Evolutionary conservation across 2,329 filamentous ascomycete species (phyloP), one percentile per base, ranked within the genome.

Genomic region (Ceratocystis albifundus): DNA sequence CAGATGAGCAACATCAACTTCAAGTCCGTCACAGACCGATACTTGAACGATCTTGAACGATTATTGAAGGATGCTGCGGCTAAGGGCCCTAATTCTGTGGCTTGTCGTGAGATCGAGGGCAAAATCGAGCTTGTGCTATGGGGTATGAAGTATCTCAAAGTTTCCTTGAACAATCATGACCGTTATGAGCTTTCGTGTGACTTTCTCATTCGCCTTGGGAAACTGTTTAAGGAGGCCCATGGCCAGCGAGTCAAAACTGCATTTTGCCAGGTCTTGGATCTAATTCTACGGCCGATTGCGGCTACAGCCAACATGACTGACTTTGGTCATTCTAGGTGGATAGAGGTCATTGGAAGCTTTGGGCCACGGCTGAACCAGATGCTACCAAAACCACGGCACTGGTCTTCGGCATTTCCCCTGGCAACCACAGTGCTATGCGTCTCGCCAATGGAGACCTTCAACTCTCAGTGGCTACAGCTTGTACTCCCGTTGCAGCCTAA

Each of bases 1-100:
- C 88, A 92, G 48, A 96, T 99, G 89, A 96, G 94, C 76, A 88
- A 89, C 57, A 87, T 94, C 70, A 93, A 95, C 73, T 97, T 99
- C 74, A 79, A 84, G 17, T 89, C 87, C 66, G 92, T 99, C 59
- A 86, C 90, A 2, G 84, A 86, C 65, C 86, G 90, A 61, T 99
- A 96, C 73, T 80, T 96, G 59, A 79, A 82, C 36, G 92, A 97
- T 72, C 80, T 99, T 4, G 89, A 91, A 66, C 80, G 81, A 41
- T 88, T 87, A 8, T 85, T 96, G 64, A 86, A 86, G 72, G 90
- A 95, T 20, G 80, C 92, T 55, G 80, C 83, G 2, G 80, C 84
- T 20, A 94, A 93, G 73, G 87, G 82, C 45, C 82, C 87, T 4
- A 79, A 79, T 3, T 77, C 76, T 1, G 71, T 74, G 20, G 80